Base-by-base conservation (phyloP, 345 rosid genomes). In the Brassica incana region DNA sequence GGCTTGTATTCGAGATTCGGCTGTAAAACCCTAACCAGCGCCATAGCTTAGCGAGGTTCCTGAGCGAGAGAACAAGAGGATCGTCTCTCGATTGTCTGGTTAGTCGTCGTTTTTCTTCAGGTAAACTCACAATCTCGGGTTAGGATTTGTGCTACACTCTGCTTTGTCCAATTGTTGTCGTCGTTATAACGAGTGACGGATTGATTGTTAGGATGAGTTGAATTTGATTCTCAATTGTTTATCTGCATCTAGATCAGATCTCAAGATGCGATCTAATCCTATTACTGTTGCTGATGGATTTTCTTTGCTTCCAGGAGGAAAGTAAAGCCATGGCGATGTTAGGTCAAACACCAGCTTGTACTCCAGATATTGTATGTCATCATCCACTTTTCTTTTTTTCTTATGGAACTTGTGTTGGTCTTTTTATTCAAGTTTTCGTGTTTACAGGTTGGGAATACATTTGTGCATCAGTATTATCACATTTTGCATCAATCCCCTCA, bases 401-500 rank as follows among this genome's bases (percentile, higher is more conserved):
- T 25, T 67, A 29, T 69, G 0, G 25, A n/a, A 30, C 30, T 32
- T 73, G 65, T 18, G 0, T 16, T 56, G 10, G 18, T 16, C 8
- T 16, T 16, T 2, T 20, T 18, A 8, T 60, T 14, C 45, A 71
- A 70, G 76, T 65, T 73, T 77, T 48, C 23, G 59, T 54, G 5
- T 73, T 40, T 54, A 80, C 80, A 95, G 99, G 97, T 96, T 50
- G 97, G 95, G 20, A 90, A 90, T 84, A 97, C 98, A 1, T 96
- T 96, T 83, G 99, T 92, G 69, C 97, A 90, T 76, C 99, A 93
- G 68, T 96, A 96, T 82, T 96, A 93, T 89, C 90, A 79, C 64
- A 92, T 96, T 60, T 71, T 91, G 85, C 95, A 90, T 77, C 95
- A 96, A 63, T 93, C 99, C 0, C 98, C 99, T 1, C 88, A 87